phyloP scores from a whole-genome alignment of 2,329 filamentous ascomycete genomes.

The Scolecobasidium constrictum region DNA sequence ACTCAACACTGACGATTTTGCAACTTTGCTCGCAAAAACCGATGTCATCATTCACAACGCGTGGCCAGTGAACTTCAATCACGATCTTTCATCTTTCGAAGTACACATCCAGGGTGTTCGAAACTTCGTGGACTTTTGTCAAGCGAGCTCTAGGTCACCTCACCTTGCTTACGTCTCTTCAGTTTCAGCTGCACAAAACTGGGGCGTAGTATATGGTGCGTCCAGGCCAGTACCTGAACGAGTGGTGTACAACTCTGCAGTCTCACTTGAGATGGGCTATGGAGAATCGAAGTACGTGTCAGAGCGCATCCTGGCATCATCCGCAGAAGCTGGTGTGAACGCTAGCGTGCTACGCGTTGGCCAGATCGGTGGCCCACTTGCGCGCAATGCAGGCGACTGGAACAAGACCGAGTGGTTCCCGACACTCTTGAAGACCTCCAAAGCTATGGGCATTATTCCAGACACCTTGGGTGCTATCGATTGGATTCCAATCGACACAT shows the following conservation, averaged over 20 bases:
- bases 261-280: conserved; percentile 19
- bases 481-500: conserved; percentile 4
- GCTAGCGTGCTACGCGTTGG: background rate
- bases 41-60: conserved; percentile 23
- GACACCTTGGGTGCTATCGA: background rate
- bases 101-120: conserved; percentile 20
- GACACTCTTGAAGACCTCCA: background rate
- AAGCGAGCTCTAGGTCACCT: background rate
- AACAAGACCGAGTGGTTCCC: conserved; percentile 6
- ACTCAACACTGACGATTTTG: conserved; percentile 10
- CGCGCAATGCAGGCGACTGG: background rate
- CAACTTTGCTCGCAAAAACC: background rate
- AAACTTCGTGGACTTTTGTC: conserved; percentile 18
- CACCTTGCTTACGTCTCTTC: conserved; percentile 11
- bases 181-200: conserved; percentile 22
- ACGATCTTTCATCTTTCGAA: conserved; percentile 21
- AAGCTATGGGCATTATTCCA: background rate
- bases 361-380: background rate
- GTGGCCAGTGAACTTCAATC: conserved; percentile 28
- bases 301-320: conserved; percentile 16
- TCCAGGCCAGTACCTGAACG: conserved; percentile 9
- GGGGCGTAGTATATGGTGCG: conserved; percentile 1
- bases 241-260: conserved; percentile 12
- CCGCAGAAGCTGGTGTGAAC: conserved; percentile 13
- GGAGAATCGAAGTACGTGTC: conserved; percentile 22